Conservation (phyloP, 805 yeast species). For the Pachysolen tannophilus region DNA sequence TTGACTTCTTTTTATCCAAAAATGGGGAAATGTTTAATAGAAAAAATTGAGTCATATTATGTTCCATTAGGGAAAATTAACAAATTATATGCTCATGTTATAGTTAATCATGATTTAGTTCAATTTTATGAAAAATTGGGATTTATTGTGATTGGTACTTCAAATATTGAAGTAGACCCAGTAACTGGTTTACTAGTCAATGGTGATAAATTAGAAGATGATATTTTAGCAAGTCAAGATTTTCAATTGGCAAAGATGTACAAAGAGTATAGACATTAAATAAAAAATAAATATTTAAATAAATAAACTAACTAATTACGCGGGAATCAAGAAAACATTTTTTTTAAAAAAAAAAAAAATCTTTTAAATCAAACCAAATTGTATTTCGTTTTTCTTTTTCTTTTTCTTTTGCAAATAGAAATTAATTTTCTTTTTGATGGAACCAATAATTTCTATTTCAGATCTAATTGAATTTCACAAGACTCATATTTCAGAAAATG, state of each 20-base stretch:
- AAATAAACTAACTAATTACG: too few relatives aligned
- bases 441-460: background rate
- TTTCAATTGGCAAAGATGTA: conserved; percentile 33
- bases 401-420: background rate
- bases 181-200: conserved; percentile 14
- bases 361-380: background rate
- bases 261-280: conserved; percentile 17
- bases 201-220: conserved; percentile 25
- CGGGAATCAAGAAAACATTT: too few relatives aligned
- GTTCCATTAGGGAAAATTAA: conserved; percentile 9
- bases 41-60: conserved; percentile 13
- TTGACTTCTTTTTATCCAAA: conserved; percentile 42
- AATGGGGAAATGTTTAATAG: conserved; percentile 23
- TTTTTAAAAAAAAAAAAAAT: too few relatives aligned
- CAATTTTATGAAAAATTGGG: conserved; percentile 36
- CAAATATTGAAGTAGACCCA: conserved; percentile 17
- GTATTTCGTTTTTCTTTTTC: background rate
- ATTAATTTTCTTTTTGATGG: background rate
- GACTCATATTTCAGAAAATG: background rate
- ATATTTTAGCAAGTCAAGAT: conserved; percentile 27
- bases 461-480: conserved; percentile 1
- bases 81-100: conserved; percentile 30
- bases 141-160: conserved; percentile 21
- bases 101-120: conserved; percentile 41
- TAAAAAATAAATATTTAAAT: too few relatives aligned